Percentiles rank a stretch among this genome's conserved stretches.
Evolutionary conservation across 768 basidiomycete genomes (phyloP).

Genomic region (Russula sp.): DNA sequence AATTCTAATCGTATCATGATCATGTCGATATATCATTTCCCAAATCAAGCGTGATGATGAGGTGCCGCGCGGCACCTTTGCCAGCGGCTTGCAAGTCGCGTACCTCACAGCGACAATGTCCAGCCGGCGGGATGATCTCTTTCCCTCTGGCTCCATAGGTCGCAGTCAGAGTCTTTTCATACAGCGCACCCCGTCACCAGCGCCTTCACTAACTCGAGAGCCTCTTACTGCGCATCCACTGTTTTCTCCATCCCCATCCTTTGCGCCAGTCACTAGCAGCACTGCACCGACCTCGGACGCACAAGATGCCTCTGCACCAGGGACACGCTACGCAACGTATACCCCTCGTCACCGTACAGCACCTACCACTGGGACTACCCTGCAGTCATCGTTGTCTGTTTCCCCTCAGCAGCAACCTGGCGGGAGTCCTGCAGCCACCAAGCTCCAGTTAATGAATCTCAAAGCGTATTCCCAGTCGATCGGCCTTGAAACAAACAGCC

Average conservation of each 20-base stretch:
- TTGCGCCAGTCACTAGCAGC: conserved; percentile 33
- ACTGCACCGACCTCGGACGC: conserved; percentile 22
- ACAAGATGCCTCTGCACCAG: conserved; percentile 27
- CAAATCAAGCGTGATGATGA: conserved; percentile 3
- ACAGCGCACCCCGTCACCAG: conserved; percentile 41
- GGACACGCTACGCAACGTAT: conserved; percentile 67
- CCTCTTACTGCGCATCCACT: conserved; percentile 62
- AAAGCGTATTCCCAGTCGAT: conserved; percentile 68
- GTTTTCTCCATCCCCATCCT: conserved; percentile 45
- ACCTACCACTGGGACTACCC: conserved; percentile 47
- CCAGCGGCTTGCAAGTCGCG: neutral
- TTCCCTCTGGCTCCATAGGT: conserved; percentile 57
- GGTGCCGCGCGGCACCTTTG: neutral
- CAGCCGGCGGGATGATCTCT: conserved; percentile 39
- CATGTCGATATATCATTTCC: too few relatives aligned
- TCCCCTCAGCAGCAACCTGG: conserved; percentile 47
- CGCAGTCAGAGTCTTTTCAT: conserved; percentile 46
- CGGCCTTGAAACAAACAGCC: conserved; percentile 58
- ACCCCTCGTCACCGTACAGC: conserved; percentile 65
- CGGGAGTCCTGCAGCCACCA: conserved; percentile 57
- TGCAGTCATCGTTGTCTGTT: conserved; percentile 40
- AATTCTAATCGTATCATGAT: neutral
- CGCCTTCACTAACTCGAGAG: conserved; percentile 42
- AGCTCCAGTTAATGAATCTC: conserved; percentile 67
- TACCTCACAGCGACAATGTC: conserved; percentile 38